Conservation (phyloP, 371 early-diverging fungal species). For the Capniomyces stellatus region DNA sequence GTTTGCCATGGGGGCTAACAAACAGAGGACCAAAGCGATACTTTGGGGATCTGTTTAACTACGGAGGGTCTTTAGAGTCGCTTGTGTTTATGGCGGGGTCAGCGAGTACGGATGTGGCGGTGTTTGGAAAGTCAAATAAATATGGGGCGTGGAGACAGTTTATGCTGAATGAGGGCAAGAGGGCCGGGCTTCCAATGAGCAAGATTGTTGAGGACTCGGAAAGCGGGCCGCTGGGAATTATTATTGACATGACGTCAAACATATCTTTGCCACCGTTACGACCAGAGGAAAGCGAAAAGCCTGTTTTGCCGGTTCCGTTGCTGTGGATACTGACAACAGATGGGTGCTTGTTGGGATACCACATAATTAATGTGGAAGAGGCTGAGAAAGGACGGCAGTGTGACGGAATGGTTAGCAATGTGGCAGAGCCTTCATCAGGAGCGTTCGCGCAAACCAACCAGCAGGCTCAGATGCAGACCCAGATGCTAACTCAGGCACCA, state of each 20-base stretch:
- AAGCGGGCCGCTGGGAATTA: conserved; percentile 17
- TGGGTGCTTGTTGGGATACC: conserved; percentile 15
- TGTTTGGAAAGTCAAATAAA: neutral
- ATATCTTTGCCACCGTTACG: conserved; percentile 11
- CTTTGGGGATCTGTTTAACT: neutral
- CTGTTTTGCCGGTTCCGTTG: conserved; percentile 15
- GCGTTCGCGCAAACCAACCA: neutral
- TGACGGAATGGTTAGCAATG: conserved; percentile 15
- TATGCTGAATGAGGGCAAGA: neutral
- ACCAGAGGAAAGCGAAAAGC: conserved; percentile 1
- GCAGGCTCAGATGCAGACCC: neutral
- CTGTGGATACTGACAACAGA: conserved; percentile 25
- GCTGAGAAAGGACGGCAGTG: conserved; percentile 8
- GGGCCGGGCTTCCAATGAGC: neutral
- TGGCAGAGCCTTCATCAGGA: conserved; percentile 4
- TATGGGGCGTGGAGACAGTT: neutral
- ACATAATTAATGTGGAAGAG: conserved; percentile 15
- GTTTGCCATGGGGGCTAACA: conserved; percentile 11
- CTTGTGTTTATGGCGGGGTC: conserved; percentile 1
- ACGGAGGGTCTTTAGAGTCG: neutral
- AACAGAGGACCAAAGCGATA: neutral
- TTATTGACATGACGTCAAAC: conserved; percentile 16
- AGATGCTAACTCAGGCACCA: neutral
- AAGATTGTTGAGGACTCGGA: conserved; percentile 6
- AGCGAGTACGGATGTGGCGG: conserved; percentile 2